Conservation (phyloP, 2,329 filamentous ascomycete genomes). For the Emericellopsis atlantica region DNA sequence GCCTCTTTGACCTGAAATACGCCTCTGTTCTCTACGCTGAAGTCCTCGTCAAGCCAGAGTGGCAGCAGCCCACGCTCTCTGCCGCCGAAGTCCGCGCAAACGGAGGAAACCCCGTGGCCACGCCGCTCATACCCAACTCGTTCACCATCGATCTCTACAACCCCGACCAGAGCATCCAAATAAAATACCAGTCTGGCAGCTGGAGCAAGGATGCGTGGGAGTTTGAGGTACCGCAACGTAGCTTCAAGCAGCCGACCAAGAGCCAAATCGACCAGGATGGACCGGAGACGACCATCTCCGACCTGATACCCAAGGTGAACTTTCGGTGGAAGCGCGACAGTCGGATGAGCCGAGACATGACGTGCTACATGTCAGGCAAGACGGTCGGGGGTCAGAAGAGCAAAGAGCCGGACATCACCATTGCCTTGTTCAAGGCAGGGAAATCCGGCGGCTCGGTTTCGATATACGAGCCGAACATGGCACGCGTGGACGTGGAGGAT, state of each 20-base stretch:
- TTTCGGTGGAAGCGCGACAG: slow-evolving; percentile 89
- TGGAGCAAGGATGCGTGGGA: slow-evolving; percentile 82
- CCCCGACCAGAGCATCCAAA: slow-evolving; percentile 68
- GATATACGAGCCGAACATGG: slow-evolving; percentile 86
- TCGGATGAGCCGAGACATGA: slow-evolving; percentile 74
- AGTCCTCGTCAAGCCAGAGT: slow-evolving; percentile 72
- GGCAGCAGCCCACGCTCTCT: slow-evolving; percentile 71
- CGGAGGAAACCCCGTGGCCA: slow-evolving; percentile 48
- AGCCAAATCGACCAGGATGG: slow-evolving; percentile 68
- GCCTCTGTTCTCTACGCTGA: slow-evolving; percentile 78
- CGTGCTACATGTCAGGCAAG: slow-evolving; percentile 75
- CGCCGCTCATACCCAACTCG: slow-evolving; percentile 61
- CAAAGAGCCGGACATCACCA: slow-evolving; percentile 88
- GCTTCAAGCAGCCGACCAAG: slow-evolving; percentile 68
- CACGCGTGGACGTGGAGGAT: slow-evolving; percentile 84
- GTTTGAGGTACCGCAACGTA: slow-evolving; percentile 80
- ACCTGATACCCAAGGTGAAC: slow-evolving; percentile 59
- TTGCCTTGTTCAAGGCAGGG: slow-evolving; percentile 71
- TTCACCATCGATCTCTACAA: slow-evolving; percentile 90
- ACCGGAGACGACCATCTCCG: slow-evolving; percentile 18
- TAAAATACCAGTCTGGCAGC: slow-evolving; percentile 59
- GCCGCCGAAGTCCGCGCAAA: slow-evolving; percentile 65
- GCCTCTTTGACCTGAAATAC: slow-evolving; percentile 71
- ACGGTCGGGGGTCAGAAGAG: slow-evolving; percentile 64
- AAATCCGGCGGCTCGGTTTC: slow-evolving; percentile 57